Evolutionary conservation across 2,329 filamentous ascomycete genomes (phyloP).

Genomic region (Orbilia brochopaga): DNA sequence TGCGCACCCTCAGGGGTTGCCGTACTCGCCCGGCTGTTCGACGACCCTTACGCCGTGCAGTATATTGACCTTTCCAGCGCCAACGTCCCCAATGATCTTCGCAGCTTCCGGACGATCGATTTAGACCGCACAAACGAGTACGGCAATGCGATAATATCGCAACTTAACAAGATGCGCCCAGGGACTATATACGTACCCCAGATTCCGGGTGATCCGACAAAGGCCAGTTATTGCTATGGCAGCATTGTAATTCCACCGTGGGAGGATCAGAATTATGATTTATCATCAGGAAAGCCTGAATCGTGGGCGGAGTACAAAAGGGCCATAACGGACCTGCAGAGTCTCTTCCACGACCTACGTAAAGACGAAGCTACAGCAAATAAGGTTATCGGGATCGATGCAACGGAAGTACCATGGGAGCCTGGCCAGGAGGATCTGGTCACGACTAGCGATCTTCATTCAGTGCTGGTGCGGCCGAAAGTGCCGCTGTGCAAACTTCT

Average conservation of each 20-base stretch:
- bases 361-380: conserved; percentile 1
- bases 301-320: conserved; percentile 20
- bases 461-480: no score
- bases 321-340: not conserved
- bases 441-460: no score
- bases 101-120: conserved; percentile 11
- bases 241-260: conserved; percentile 23
- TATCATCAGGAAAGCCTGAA: conserved; percentile 12
- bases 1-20: not conserved
- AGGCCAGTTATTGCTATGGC: conserved; percentile 32
- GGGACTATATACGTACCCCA: conserved; percentile 33
- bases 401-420: not conserved
- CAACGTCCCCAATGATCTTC: conserved; percentile 14
- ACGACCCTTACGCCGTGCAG: conserved; percentile 18
- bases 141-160: not conserved
- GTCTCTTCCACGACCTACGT: conserved; percentile 1
- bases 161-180: conserved; percentile 20
- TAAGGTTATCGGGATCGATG: not conserved
- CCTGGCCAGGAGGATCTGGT: not conserved
- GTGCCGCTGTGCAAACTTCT: no score
- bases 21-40: conserved; percentile 18
- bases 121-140: not conserved
- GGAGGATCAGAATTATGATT: conserved; percentile 14
- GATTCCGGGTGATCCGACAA: conserved; percentile 5
- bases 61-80: conserved; percentile 23